Conservation (phyloP, 108 stramenopile species). For the Chaetoceros tenuissimus region DNA sequence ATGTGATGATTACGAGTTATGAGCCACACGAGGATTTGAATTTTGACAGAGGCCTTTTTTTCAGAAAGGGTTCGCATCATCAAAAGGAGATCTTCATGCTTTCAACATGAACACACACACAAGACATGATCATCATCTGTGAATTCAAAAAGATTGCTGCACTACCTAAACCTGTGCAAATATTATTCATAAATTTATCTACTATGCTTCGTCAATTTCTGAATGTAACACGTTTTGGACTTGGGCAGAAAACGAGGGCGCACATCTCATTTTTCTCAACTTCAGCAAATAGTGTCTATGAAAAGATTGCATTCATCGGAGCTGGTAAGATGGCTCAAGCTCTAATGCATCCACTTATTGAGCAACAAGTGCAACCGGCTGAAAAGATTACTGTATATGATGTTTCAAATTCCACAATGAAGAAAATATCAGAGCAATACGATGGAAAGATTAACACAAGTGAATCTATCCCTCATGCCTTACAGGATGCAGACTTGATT, state of each 20-base stretch:
- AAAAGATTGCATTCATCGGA: slow-evolving; percentile 81
- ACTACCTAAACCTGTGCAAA: no score
- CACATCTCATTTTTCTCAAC: neutral
- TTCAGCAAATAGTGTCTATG: slow-evolving; percentile 19
- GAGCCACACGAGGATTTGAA: no score
- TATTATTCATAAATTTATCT: no score
- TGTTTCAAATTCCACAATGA: slow-evolving; percentile 40
- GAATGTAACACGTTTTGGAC: no score
- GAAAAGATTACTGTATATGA: slow-evolving; percentile 55
- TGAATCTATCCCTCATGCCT: slow-evolving; percentile 38
- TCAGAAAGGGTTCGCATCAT: no score
- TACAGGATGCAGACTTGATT: slow-evolving; percentile 67
- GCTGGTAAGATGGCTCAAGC: slow-evolving; percentile 95
- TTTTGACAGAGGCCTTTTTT: no score
- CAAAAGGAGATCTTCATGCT: no score
- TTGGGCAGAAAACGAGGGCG: neutral
- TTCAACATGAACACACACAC: no score
- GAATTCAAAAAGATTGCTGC: no score
- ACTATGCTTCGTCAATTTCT: no score
- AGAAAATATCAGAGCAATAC: slow-evolving; percentile 23
- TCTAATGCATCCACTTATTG: slow-evolving; percentile 70
- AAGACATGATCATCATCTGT: no score
- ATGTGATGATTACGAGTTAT: no score
- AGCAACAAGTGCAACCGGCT: slow-evolving; percentile 47
- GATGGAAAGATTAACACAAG: slow-evolving; percentile 32